A percentile compares a stretch with the other conserved stretches of the same genome.
Evolutionary conservation across 1,139 yeast genomes (phyloP).

Genomic region (Geotrichum citri-aurantii): DNA sequence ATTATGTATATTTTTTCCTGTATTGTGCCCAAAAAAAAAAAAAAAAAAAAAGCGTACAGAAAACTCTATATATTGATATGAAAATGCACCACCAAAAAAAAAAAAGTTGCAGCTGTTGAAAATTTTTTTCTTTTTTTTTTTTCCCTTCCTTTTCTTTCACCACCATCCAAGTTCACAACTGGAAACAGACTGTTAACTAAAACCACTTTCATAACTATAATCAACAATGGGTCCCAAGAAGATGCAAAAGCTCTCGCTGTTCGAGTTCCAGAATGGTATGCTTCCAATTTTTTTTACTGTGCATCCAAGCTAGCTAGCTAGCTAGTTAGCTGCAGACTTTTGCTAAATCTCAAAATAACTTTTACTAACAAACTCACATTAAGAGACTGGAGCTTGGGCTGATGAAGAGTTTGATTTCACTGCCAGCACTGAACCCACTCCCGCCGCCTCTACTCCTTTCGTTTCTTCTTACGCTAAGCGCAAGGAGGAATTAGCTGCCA

Average conservation of each 20-base stretch:
- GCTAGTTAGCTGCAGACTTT: no score
- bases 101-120: neutral
- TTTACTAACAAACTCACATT: neutral
- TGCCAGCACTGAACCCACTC: conserved; percentile 6
- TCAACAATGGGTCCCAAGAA: conserved; percentile 14
- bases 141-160: neutral
- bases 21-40: no score
- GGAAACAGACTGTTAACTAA: neutral
- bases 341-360: neutral
- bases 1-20: no score
- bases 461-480: neutral
- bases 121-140: neutral
- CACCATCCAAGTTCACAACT: conserved; percentile 2
- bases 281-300: neutral
- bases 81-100: neutral
- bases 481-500: conserved; percentile 1
- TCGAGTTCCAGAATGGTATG: conserved; percentile 16
- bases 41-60: no score
- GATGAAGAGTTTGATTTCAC: conserved; percentile 19
- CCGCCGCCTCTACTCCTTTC: conserved; percentile 12
- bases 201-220: neutral
- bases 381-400: conserved; percentile 41
- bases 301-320: neutral
- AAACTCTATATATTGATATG: neutral
- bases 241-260: conserved; percentile 12